phyloP scores from a whole-genome alignment of 176 grass and related monocot species.

The Themeda triandra region DNA sequence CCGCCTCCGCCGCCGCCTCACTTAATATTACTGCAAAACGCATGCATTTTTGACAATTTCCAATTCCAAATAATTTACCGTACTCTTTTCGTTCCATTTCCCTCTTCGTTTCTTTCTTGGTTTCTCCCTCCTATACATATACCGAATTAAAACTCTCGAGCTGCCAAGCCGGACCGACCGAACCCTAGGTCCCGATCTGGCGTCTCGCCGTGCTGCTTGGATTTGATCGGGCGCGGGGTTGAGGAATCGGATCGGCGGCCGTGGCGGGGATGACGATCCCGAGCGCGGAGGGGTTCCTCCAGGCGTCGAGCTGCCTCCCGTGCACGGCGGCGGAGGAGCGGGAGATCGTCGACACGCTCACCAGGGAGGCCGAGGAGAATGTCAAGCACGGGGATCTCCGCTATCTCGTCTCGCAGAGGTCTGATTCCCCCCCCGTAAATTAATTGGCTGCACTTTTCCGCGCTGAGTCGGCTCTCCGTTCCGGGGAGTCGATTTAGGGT shows the following conservation, averaged over 20 bases:
- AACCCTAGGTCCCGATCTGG: conserved; percentile 36
- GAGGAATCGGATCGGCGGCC: background rate
- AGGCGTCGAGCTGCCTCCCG: conserved; percentile 68
- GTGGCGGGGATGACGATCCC: conserved; percentile 91
- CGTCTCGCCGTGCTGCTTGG: background rate
- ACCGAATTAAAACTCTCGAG: conserved; percentile 13
- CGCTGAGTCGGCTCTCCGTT: background rate
- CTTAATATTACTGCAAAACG: background rate
- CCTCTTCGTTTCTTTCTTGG: background rate
- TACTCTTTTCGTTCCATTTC: background rate
- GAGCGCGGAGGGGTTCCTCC: conserved; percentile 66
- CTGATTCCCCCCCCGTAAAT: background rate
- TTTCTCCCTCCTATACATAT: background rate
- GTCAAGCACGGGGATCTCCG: conserved; percentile 92
- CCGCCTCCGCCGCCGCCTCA: too few relatives aligned
- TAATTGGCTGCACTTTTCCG: background rate
- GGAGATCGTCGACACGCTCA: conserved; percentile 43
- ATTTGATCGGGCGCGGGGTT: background rate
- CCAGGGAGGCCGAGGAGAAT: conserved; percentile 51
- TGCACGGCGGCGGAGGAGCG: conserved; percentile 78
- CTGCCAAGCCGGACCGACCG: conserved; percentile 20
- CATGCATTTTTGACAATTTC: background rate
- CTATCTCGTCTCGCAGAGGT: conserved; percentile 74
- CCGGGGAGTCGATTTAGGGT: background rate
- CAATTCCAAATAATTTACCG: background rate